Base-by-base conservation (phyloP, 352 stramenopile species). In the Phytophthora sp. region DNA sequence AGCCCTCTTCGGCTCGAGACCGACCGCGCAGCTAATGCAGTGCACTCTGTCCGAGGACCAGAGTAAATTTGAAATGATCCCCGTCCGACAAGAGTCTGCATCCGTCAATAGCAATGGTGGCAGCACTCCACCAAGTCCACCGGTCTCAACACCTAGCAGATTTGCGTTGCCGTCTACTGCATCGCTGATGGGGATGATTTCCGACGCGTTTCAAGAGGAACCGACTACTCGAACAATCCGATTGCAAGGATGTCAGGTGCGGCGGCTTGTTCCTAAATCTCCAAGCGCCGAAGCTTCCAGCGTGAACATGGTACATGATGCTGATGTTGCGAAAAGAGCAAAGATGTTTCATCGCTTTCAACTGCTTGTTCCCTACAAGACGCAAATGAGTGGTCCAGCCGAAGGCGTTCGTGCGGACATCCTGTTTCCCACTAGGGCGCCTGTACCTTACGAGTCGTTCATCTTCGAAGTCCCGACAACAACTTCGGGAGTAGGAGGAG, bases 11-110 rank as follows among this genome's bases (percentile, higher is more conserved):
- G 66, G 72, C 9, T 44, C 61, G 4, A 69, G 59, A 48, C 20
- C 59, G 24, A 56, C 21, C 5, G 30, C 42, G 9, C 79, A 87
- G 31, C 43, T 73, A 11, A 72, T 88, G 43, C 82, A 76, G 55
- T 87, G 79, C 17, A 76, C 67, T 24, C 55, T 88, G n/a, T 87
- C 66, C 0, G 81, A 90, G 48, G 78, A 88, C 21, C 69, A 83
- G 30, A 74, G 72, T n/a, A 84, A 72, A 48, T 59, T 88, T 7
- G 79, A 91, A 53, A 72, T 91, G 55, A 66, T 66, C 1, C 77
- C 76, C 8, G 50, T 74, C 2, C 60, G 65, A 21, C 61, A 68
- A 23, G 49, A 71, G 12, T 26, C 31, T 17, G n/a, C n/a, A 21
- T 13, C 42, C 12, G 3, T 23, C 21, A 54, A 11, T 13, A 48